Evolutionary conservation across 257 asterid genomes (phyloP), one percentile per base, ranked within the genome.

Genomic region (Petrea volubilis): DNA sequence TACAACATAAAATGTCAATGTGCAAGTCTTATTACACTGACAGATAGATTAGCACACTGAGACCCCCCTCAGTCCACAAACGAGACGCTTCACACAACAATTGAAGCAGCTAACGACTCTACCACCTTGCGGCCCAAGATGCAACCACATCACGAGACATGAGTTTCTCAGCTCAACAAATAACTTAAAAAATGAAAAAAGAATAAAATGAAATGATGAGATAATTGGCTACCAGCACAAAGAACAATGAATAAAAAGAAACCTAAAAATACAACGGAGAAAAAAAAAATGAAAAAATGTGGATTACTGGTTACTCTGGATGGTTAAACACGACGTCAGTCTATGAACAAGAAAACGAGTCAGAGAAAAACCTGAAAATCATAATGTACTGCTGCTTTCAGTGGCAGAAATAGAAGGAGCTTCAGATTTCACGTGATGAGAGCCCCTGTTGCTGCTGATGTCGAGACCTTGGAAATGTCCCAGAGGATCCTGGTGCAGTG

Each of bases 371-470:
- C 53, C 25, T 62, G 76, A 61, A 67, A 70, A 79, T 87, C 79
- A 87, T 85, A 86, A 82, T 68, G 92, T 76, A 71, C 80, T 85
- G 84, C 87, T 87, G 85, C 89, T 85, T 82, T 87, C 94, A 59
- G 77, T 83, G 64, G 86, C 89, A 18, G 94, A 85, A 31, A 81
- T 53, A 13, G 94, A 81, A 57, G 91, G 86, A 28, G 78, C 85
- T 69, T 88, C 95, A 6, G 89, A 79, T 65, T 88, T 88, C 74
- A 85, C 82, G 9, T 58, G 78, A 51, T 84, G 88, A 21, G 89
- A 41, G 52, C 70, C 75, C 36, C 70, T 77, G 27, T 83, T 68
- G 84, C 73, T 83, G 80, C 87, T 74, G 46, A 88, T 88, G 24
- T 86, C 95, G 0, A 88, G 92, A 9, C 92, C 92, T 71, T 84